Evolutionary conservation across 2,329 filamentous ascomycete genomes (phyloP).

Genomic region (Arthroderma sp.): DNA sequence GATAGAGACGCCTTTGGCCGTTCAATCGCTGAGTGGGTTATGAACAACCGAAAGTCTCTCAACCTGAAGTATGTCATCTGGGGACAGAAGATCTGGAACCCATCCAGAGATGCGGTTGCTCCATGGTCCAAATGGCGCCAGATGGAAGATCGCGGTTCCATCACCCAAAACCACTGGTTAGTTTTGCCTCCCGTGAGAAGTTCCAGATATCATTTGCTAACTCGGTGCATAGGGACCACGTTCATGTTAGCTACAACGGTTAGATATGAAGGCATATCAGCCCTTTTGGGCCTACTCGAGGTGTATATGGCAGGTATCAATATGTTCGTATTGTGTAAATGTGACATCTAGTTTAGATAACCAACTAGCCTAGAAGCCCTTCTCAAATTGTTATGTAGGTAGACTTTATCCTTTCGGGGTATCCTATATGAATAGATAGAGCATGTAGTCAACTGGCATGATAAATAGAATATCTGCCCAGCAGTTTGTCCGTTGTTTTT

Average conservation of each 20-base stretch:
- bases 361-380: too few species aligned
- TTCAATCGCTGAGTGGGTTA: constrained; percentile 40
- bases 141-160: constrained; percentile 33
- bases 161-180: constrained; percentile 37
- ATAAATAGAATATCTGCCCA: too few species aligned
- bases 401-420: too few species aligned
- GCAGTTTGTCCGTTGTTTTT: too few species aligned
- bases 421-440: too few species aligned
- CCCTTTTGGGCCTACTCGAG: not conserved
- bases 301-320: too few species aligned
- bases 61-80: constrained; percentile 42
- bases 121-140: constrained; percentile 34
- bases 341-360: too few species aligned
- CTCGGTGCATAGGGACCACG: constrained; percentile 12
- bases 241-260: constrained; percentile 15
- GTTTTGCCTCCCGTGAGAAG: constrained; percentile 7
- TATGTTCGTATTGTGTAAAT: too few species aligned
- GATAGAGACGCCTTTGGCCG: constrained; percentile 28
- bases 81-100: constrained; percentile 40
- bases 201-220: constrained; percentile 4
- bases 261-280: not conserved
- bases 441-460: too few species aligned
- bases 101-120: constrained; percentile 25
- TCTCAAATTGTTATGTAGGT: not conserved
- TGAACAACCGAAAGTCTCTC: constrained; percentile 33